These are phyloP conservation scores for Penicillium tannophilum DNA, from an alignment of 495 filamentous ascomycete genomes.

Conservation along the genomic window DNA sequence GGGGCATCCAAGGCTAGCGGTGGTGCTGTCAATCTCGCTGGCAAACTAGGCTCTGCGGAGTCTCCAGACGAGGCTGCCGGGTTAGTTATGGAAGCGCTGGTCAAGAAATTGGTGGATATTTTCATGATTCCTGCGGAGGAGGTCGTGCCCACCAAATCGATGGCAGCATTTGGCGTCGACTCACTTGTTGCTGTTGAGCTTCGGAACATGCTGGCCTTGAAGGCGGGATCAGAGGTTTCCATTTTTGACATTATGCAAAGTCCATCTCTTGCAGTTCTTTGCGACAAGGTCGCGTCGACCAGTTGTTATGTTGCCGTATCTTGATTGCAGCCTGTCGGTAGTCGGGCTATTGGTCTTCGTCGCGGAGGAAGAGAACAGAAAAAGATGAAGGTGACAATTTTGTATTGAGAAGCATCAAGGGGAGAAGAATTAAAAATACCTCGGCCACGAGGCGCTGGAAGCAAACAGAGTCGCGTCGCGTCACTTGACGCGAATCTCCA, in stretches of 20 bases:
- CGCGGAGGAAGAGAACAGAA: too few species aligned
- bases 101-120: not conserved
- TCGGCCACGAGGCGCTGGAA: too few species aligned
- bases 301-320: too few species aligned
- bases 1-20: not conserved
- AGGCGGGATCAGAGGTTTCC: conserved; percentile 3
- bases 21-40: not conserved
- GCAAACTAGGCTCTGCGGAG: not conserved
- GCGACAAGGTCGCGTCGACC: not conserved
- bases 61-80: not conserved
- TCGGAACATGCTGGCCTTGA: conserved; percentile 2
- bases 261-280: not conserved
- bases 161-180: conserved; percentile 1
- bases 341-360: too few species aligned
- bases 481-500: too few species aligned
- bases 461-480: too few species aligned
- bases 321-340: too few species aligned
- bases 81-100: not conserved
- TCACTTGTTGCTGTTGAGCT: conserved; percentile 9
- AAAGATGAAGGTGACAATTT: too few species aligned
- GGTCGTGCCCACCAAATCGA: not conserved
- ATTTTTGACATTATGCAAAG: conserved; percentile 7
- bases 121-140: conserved; percentile 1
- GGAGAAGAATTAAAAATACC: too few species aligned
- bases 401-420: too few species aligned